Percentiles rank a stretch among this genome's conserved stretches.
phyloP scores from a whole-genome alignment of 345 rosid genomes.

The Pseudoturritis turrita region DNA sequence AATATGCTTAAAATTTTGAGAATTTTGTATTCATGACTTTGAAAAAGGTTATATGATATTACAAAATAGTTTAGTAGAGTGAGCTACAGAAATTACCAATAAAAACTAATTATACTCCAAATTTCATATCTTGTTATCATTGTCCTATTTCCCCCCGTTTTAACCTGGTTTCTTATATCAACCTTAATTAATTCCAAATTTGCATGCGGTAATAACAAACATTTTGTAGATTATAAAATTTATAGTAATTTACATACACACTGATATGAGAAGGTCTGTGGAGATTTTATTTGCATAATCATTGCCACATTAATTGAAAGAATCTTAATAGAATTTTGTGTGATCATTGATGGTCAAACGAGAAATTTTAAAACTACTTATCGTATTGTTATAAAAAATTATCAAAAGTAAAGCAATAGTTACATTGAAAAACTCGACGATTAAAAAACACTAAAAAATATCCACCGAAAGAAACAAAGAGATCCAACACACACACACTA shows the following conservation, averaged over 20 bases:
- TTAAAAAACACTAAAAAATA: background rate
- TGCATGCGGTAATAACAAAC: background rate
- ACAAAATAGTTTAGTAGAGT: background rate
- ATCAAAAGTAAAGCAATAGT: background rate
- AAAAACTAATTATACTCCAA: background rate
- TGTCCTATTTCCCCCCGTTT: background rate
- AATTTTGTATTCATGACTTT: background rate
- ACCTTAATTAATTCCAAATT: background rate
- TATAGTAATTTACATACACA: background rate
- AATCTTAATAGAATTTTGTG: background rate
- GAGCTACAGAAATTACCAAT: background rate
- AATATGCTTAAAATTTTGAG: background rate
- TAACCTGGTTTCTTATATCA: background rate
- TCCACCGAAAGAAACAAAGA: background rate
- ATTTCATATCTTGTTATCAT: background rate
- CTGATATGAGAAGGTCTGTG: too few relatives aligned
- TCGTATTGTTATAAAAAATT: background rate
- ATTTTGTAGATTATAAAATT: background rate
- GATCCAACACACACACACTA: background rate
- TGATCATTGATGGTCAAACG: conserved; percentile 7
- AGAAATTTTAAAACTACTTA: background rate
- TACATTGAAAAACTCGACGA: background rate
- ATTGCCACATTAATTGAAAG: background rate
- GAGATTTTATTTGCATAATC: background rate
- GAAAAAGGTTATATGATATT: background rate